phyloP scores from a whole-genome alignment of 306 rosid genomes.

The Rosa persica region DNA sequence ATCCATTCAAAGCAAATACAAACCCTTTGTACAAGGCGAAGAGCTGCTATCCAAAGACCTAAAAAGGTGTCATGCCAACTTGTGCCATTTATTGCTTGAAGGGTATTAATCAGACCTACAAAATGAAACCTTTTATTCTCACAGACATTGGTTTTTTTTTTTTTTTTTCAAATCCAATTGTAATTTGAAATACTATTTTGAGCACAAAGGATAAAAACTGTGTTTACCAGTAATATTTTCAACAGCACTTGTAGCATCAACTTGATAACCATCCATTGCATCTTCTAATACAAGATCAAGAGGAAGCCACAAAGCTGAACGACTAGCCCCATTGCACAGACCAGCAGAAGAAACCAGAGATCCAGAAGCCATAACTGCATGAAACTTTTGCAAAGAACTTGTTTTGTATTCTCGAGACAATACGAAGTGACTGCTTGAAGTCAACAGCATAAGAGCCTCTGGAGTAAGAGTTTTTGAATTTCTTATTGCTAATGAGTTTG shows the following conservation, averaged over 20 bases:
- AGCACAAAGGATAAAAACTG: background rate
- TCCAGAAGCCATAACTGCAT: constrained; percentile 67
- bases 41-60: constrained; percentile 95
- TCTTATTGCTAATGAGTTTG: constrained; percentile 68
- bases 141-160: background rate
- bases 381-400: constrained; percentile 66
- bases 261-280: constrained; percentile 97
- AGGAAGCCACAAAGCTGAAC: constrained; percentile 94
- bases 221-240: constrained; percentile 71
- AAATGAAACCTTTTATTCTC: constrained; percentile 27
- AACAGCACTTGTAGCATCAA: constrained; percentile 80
- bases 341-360: constrained; percentile 76
- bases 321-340: constrained; percentile 67
- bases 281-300: constrained; percentile 93
- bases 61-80: constrained; percentile 93
- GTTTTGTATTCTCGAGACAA: constrained; percentile 64
- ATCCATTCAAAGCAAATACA: constrained; percentile 32
- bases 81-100: constrained; percentile 88
- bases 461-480: constrained; percentile 66
- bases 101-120: constrained; percentile 83
- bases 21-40: constrained; percentile 94
- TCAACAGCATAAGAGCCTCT: constrained; percentile 57
- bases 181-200: constrained; percentile 25
- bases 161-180: background rate
- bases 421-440: constrained; percentile 46